Percentiles rank a stretch among this genome's conserved stretches.
Evolutionary conservation across 495 filamentous ascomycete species (phyloP).

Genomic region (Daldinia caldariorum): DNA sequence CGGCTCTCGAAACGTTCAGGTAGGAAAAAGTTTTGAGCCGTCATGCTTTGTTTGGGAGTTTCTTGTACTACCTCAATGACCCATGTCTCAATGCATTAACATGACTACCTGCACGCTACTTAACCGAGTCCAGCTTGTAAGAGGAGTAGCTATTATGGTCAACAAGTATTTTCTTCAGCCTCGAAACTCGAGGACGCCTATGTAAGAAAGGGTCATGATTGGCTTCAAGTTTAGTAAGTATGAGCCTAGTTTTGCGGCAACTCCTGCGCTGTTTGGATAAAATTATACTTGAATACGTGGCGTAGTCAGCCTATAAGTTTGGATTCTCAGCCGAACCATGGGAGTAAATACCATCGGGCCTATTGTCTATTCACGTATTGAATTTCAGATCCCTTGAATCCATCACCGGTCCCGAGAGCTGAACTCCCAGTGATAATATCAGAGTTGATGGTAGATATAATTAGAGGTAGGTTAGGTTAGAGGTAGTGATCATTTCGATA

Average conservation of each 20-base stretch:
- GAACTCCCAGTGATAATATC: slow-evolving; percentile 18
- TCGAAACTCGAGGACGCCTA: background rate
- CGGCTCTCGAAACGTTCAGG: slow-evolving; percentile 36
- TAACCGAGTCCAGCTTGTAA: slow-evolving; percentile 4
- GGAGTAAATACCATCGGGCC: slow-evolving; percentile 22
- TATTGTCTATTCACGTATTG: slow-evolving; percentile 17
- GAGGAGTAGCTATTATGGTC: slow-evolving; percentile 15
- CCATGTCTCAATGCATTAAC: slow-evolving; percentile 35
- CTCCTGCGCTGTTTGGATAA: slow-evolving; percentile 33
- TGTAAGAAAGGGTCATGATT: background rate
- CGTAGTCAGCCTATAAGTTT: slow-evolving; percentile 17
- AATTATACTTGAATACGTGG: slow-evolving; percentile 25
- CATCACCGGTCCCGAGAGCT: slow-evolving; percentile 32
- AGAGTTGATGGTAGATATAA: slow-evolving; percentile 23
- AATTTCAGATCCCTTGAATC: slow-evolving; percentile 31
- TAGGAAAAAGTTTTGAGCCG: slow-evolving; percentile 13
- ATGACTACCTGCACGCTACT: background rate
- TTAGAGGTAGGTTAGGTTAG: slow-evolving; percentile 19
- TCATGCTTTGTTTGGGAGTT: slow-evolving; percentile 16
- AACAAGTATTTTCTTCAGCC: background rate
- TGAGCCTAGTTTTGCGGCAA: slow-evolving; percentile 12
- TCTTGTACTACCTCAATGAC: slow-evolving; percentile 24
- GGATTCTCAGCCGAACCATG: background rate
- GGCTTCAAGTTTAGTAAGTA: slow-evolving; percentile 19
- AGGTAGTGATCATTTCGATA: slow-evolving; percentile 13